Conservation (phyloP, 768 basidiomycete species). For the Pisolithus marmoratus region DNA sequence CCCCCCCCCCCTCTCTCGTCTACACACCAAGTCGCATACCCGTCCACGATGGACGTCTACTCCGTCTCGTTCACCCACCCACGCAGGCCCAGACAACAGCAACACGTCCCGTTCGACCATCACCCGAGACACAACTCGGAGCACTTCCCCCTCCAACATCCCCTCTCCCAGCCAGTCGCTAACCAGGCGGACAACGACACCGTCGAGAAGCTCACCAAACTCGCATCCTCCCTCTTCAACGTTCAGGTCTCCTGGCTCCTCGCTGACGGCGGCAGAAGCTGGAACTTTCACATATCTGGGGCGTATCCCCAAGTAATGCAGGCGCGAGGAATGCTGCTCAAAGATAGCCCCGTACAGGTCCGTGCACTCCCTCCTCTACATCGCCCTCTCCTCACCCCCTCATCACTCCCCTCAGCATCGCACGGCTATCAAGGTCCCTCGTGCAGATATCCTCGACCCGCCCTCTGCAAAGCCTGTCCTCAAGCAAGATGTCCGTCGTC, state of each 20-base stretch:
- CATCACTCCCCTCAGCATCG: constrained; percentile 61
- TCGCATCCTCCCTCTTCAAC: constrained; percentile 75
- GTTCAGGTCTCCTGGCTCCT: constrained; percentile 79
- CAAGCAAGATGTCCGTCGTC: constrained; percentile 75
- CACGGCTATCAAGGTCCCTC: constrained; percentile 81
- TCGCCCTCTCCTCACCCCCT: constrained; percentile 9
- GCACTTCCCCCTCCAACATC: constrained; percentile 33
- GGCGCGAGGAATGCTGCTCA: constrained; percentile 81
- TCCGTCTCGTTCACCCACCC: constrained; percentile 92
- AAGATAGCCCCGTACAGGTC: constrained; percentile 85
- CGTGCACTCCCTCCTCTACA: constrained; percentile 12
- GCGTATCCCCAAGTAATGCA: constrained; percentile 90
- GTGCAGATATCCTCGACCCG: constrained; percentile 89
- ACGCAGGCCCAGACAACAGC: constrained; percentile 68
- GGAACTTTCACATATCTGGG: constrained; percentile 90
- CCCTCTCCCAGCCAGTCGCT: constrained; percentile 27
- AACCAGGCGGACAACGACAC: constrained; percentile 59
- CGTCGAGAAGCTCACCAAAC: constrained; percentile 72
- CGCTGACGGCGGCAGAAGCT: constrained; percentile 60
- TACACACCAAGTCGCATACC: constrained; percentile 7
- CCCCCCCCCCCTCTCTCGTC: too few species aligned
- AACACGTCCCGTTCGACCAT: constrained; percentile 56
- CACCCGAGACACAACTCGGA: constrained; percentile 17
- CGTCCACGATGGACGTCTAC: constrained; percentile 78
- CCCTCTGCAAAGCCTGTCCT: constrained; percentile 72